Base-by-base conservation (phyloP, 192 early-diverging fungal genomes). In the Mortierella hygrophila region DNA sequence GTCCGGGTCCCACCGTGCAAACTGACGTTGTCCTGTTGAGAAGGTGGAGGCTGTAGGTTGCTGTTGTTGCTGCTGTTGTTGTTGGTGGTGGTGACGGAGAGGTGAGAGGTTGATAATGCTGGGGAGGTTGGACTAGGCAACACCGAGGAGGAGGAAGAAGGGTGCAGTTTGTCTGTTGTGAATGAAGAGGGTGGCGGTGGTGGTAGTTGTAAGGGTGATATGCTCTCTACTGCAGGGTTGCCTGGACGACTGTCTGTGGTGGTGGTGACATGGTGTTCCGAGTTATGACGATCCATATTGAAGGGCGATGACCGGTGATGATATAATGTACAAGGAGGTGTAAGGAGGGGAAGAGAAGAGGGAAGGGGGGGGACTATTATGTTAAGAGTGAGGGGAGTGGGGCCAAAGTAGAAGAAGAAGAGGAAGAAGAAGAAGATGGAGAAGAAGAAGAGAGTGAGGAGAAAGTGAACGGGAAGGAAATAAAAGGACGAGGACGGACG, bases 31-130 rank as follows among this genome's bases (percentile, higher is more conserved):
- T 78, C 70, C 16, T 55, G 75, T 38, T 65, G 75, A 44, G 75
- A 54, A 2, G 60, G 41, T 13, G 75, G 75, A 4, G 21, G 47
- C 0, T 37, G 73, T 38, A 60, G 41, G 47, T n/a, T 57, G 4
- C 60, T 21, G 38, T 37, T 42, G 16, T 72, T 40, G 10, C 21
- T 7, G 18, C 52, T 68, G 35, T 35, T 35, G 35, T 35, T 35
- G 35, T 35, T 35, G 1, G 35, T 35, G 1, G 35, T 35, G 42
- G 44, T 55, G 70, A 74, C 52, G 52, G 76, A 74, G 32, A 83
- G 72, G 60, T 70, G 82, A 18, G 75, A 77, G 60, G 18, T 60
- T 16, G 75, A 77, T 55, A 74, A 5, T 46, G 76, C 63, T 3
- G 77, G 72, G 10, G 65, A 72, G 47, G 54, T 26, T 35, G 75